Base-by-base conservation (phyloP, 164 flowering plant genomes). In the Berberis thunbergii region DNA sequence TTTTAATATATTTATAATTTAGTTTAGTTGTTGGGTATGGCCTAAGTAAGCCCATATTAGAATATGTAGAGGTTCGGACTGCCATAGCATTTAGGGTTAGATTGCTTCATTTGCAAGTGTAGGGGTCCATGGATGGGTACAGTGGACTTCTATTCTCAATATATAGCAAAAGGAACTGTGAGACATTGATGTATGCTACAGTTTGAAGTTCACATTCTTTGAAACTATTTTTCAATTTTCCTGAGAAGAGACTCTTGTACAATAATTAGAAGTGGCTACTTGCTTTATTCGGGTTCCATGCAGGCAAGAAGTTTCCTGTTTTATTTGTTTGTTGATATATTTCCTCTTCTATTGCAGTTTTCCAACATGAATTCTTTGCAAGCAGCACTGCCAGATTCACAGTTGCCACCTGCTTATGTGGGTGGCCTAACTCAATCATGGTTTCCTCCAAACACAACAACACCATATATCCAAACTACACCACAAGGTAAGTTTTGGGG, bases 321-420 rank as follows among this genome's bases (percentile, higher is more conserved):
- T 46, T 50, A 49, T 54, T 10, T 61, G 8, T 54, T 54, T 43
- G 26, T 52, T 50, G 9, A 26, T n/a, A 44, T 44, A 9, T 59
- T 59, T 43, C 12, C 2, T 13, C 56, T 59, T 43, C 12, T 2
- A 12, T 60, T 74, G 73, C 79, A 94, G 93, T 84, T 88, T 72
- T 77, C 84, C 71, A 86, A 84, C 75, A 86, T 90, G 91, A 81
- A 79, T 68, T 77, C 97, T 49, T 72, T 90, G 74, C 89, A 87
- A 72, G 72, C 85, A 54, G 86, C 88, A 43, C 70, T 93, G 61
- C 97, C 97, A n/a, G 72, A 72, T 76, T 52, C 76, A 42, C 76
- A 75, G 59, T 59, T 72, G 68, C 75, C 82, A 60, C 45, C 88
- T 56, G 44, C 83, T 60, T 82, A 78, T 55, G 57, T 70, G 45